Percentiles rank a stretch among this genome's conserved stretches.
These are phyloP conservation scores for Pichia cabralensis DNA, from an alignment of 805 yeast genomes.

Conservation along the genomic window DNA sequence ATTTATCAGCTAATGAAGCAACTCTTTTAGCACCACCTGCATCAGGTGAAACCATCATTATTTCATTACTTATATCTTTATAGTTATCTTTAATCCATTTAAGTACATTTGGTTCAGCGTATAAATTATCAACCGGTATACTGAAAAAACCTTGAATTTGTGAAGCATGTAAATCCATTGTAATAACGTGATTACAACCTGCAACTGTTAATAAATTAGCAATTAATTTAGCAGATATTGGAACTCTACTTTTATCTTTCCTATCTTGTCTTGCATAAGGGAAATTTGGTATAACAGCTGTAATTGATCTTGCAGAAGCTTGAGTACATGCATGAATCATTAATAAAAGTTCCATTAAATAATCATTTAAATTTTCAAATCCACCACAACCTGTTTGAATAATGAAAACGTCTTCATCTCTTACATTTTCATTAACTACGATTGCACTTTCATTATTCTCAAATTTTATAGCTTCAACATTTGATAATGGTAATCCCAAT, in stretches of 20 bases:
- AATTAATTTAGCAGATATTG: constrained; percentile 88
- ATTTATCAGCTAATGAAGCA: constrained; percentile 84
- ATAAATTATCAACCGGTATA: constrained; percentile 91
- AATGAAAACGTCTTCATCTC: constrained; percentile 85
- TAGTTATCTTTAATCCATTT: constrained; percentile 61
- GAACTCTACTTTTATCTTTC: constrained; percentile 92
- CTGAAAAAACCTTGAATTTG: constrained; percentile 96
- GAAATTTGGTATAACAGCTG: constrained; percentile 91
- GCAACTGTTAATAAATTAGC: constrained; percentile 89
- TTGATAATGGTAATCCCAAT: constrained; percentile 59
- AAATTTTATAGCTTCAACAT: constrained; percentile 74
- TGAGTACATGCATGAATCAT: constrained; percentile 90
- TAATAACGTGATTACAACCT: constrained; percentile 91
- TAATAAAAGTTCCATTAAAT: constrained; percentile 76
- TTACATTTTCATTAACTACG: constrained; percentile 74
- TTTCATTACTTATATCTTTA: constrained; percentile 39
- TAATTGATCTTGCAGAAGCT: constrained; percentile 91
- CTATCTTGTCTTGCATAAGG: constrained; percentile 97
- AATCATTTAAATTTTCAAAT: constrained; percentile 63
- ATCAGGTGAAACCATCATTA: constrained; percentile 90
- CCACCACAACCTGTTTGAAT: constrained; percentile 86
- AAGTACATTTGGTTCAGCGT: constrained; percentile 88
- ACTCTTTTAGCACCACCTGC: constrained; percentile 99
- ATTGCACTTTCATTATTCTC: constrained; percentile 86
- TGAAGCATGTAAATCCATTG: constrained; percentile 95